Evolutionary conservation across 208 protist genomes (phyloP).

Genomic region (Tritrichomonas musculus): DNA sequence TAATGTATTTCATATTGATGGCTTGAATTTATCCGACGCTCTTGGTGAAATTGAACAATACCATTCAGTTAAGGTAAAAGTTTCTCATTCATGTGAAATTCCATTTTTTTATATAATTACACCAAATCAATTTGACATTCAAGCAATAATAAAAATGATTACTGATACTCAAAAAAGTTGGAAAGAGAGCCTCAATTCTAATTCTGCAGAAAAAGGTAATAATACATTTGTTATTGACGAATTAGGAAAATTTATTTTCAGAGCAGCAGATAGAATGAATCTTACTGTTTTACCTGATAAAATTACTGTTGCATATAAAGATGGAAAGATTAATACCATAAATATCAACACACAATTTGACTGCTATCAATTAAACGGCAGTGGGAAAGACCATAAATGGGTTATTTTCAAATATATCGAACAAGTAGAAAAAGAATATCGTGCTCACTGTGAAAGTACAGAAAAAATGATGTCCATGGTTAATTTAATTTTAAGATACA

Average conservation of each 20-base stretch:
- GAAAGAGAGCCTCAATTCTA: too few relatives aligned
- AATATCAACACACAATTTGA: neutral
- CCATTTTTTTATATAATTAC: neutral
- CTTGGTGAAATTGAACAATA: neutral
- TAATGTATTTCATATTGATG: neutral
- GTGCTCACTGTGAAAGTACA: too few relatives aligned
- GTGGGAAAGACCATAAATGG: neutral
- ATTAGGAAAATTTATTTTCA: neutral
- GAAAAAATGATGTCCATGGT: too few relatives aligned
- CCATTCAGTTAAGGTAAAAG: neutral
- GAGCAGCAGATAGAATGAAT: neutral
- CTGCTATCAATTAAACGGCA: neutral
- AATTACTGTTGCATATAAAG: neutral
- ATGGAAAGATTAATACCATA: neutral
- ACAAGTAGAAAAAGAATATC: too few relatives aligned
- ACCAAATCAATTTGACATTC: constrained; percentile 22
- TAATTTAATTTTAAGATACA: too few relatives aligned
- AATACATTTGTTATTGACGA: neutral
- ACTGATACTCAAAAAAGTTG: neutral
- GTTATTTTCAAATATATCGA: neutral
- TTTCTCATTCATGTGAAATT: neutral
- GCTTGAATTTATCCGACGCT: neutral
- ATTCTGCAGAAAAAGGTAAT: too few relatives aligned
- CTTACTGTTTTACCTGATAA: neutral
- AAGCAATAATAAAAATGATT: neutral